phyloP scores from a whole-genome alignment of 1,139 yeast genomes.

The Torulaspora globosa region DNA sequence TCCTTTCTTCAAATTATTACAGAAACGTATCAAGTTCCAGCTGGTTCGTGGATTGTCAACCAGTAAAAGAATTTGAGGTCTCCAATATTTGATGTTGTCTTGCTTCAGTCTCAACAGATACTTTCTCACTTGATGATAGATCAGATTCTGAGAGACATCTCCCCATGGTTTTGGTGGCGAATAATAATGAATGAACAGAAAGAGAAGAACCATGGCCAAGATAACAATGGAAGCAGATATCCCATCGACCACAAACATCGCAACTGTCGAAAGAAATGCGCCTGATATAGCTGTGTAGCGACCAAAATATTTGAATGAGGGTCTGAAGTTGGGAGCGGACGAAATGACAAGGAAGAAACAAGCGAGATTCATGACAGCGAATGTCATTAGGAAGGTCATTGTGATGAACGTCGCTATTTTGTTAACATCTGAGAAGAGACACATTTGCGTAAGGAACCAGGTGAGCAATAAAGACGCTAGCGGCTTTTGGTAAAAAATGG shows the following conservation, averaged over 20 bases:
- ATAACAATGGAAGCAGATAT: constrained; percentile 76
- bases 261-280: constrained; percentile 60
- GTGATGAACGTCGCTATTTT: constrained; percentile 93
- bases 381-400: constrained; percentile 95
- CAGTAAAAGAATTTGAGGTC: constrained; percentile 84
- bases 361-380: constrained; percentile 87
- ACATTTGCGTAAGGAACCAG: constrained; percentile 77
- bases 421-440: constrained; percentile 83
- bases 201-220: constrained; percentile 58
- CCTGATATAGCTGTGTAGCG: constrained; percentile 79
- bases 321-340: constrained; percentile 94
- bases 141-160: constrained; percentile 89
- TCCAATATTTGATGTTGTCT: constrained; percentile 95
- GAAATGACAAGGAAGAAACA: constrained; percentile 84
- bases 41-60: constrained; percentile 89
- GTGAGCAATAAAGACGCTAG: constrained; percentile 64
- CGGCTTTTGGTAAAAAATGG: constrained; percentile 58
- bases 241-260: constrained; percentile 95
- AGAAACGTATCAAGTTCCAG: constrained; percentile 89
- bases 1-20: constrained; percentile 91
- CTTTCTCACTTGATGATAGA: constrained; percentile 93
- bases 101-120: constrained; percentile 75
- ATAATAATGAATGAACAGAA: constrained; percentile 75
- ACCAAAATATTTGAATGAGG: constrained; percentile 84
- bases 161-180: constrained; percentile 98